Evolutionary conservation across 2,329 filamentous ascomycete species (phyloP), one percentile per base, ranked within the genome.

Genomic region (Cryphonectria carpinicola): DNA sequence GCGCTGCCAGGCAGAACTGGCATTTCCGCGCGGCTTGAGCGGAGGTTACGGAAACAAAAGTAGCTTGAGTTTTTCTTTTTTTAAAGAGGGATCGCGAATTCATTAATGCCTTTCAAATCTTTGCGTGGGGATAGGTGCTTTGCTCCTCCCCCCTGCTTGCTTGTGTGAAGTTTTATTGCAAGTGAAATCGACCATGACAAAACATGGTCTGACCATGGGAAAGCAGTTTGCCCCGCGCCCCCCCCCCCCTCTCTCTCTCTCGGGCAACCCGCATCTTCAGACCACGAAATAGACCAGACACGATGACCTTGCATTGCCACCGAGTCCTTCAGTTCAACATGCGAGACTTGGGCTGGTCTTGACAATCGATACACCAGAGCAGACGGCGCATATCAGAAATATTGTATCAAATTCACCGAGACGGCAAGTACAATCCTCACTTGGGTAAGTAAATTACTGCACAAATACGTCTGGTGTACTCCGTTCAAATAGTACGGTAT

Each of bases 71-170:
- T 32, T 68, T 68, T 72, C 67, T n/a, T 49, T 22, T 19, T 49
- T 22, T 8, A 22, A 43, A 66, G 65, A 61, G 70, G 70, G 67
- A 68, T 49, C 66, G 66, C 72, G 72, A 71, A 69, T 72, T 70
- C 72, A 70, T 52, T 69, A 70, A 68, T 73, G 70, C 70, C 61
- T 71, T 71, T 73, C 63, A 62, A 62, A 73, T 70, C 70, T 66
- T 63, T 70, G 62, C 35, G 32, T 60, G 65, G 52, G 67, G 69
- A 64, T 61, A 62, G 43, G 19, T 61, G 17, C 58, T 39, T 39
- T 35, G 67, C 62, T 60, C 46, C 66, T 3, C 28, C 32, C 32
- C 32, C 32, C 64, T 73, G 66, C 64, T 71, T 73, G 61, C 68
- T 37, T 35, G 64, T 60, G 70, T 71, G 65, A 68, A 43, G 65